Base-by-base conservation (phyloP, 2,329 filamentous ascomycete species). In the Ceratocystis albifundus region DNA sequence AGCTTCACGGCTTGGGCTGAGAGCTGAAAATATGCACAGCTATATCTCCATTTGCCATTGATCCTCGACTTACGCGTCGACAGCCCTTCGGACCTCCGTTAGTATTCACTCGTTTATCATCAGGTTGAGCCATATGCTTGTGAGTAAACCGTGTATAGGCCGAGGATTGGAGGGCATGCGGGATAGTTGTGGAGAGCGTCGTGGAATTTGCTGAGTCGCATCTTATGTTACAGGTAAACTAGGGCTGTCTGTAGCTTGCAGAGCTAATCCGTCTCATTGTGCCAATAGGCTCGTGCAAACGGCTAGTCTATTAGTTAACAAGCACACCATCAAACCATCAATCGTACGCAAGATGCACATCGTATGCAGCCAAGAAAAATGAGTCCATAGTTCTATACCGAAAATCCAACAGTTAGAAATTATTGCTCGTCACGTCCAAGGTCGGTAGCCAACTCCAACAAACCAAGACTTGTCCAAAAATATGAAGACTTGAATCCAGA, bases 51-150 rank as follows among this genome's bases (percentile, higher is more conserved):
- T 32, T 59, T 30, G 55, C 5, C 6, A 30, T n/a, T 59, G 15
- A 59, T 59, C 48, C 20, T 15, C 48, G 4, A n/a, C 7, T 8
- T 12, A 15, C 55, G 8, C 25, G 17, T n/a, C 28, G 22, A 28
- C 53, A 30, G 53, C 28, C 22, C 22, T 17, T 32, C 53, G 53
- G 53, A 57, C 53, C 53, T 57, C 53, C 53, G 53, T 30, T 57
- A 22, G n/a, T 4, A 17, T 30, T 57, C 8, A 12, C 32, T 30
- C n/a, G 22, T 25, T 32, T 17, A 1, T 30, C 12, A 1, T 15
- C 4, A 5, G 53, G 53, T 22, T 57, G 15, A 17, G 53, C 53
- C 53, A 57, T 15, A 28, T n/a, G 53, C 53, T 57, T n/a, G 7
- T 5, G 12, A 57, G 53, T 1, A 57, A 28, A 57, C 53, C 17